Evolutionary conservation across 2,329 filamentous ascomycete genomes (phyloP).

Genomic region (Aspergillus sergii): DNA sequence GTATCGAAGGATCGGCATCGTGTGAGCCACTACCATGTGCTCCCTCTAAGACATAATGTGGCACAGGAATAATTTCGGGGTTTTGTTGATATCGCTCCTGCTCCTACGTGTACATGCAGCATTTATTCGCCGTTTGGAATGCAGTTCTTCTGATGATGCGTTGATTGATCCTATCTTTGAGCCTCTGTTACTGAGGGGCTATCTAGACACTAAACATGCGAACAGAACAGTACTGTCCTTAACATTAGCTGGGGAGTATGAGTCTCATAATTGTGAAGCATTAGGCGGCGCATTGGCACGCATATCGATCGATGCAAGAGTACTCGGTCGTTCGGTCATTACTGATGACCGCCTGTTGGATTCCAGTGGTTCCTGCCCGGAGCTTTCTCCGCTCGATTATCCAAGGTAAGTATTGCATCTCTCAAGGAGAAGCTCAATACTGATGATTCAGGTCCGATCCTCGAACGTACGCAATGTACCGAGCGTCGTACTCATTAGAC

Average conservation of each 20-base stretch:
- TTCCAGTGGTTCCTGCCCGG: not conserved
- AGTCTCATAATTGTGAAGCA: not conserved
- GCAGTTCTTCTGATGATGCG: not conserved
- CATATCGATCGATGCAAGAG: not conserved
- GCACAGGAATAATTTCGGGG: not conserved
- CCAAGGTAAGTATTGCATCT: not conserved
- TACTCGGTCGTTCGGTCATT: not conserved
- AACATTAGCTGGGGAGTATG: not conserved
- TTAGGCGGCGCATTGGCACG: not conserved
- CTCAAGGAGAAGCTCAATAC: no score
- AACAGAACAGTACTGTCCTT: not conserved
- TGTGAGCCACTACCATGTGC: not conserved
- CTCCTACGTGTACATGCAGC: not conserved
- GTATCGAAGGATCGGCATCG: not conserved
- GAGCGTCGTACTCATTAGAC: constrained; percentile 8
- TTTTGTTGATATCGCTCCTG: not conserved
- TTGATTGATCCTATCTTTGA: not conserved
- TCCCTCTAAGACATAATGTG: not conserved
- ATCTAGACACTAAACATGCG: not conserved
- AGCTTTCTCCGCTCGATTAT: not conserved
- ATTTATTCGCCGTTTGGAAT: constrained; percentile 1
- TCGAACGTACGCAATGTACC: constrained; percentile 11
- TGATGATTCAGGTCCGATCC: constrained; percentile 4
- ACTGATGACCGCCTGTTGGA: not conserved
- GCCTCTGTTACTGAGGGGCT: not conserved